Conservation (phyloP, 306 rosid genomes). For the Vigna trinervia region DNA sequence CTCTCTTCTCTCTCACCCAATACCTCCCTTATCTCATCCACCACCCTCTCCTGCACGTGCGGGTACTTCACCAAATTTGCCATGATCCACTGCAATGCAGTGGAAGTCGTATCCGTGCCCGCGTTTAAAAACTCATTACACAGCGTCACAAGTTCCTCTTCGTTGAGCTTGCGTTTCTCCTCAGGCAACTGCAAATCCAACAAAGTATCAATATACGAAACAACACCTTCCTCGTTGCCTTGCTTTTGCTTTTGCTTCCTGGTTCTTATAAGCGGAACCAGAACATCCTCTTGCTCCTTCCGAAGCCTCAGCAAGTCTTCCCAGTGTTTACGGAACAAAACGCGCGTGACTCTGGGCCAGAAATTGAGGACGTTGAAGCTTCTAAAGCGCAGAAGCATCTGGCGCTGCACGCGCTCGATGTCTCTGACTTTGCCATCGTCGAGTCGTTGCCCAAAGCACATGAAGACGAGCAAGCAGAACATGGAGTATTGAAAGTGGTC, state of each 20-base stretch:
- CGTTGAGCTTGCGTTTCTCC: constrained; percentile 44
- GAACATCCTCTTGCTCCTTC: constrained; percentile 11
- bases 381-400: neutral
- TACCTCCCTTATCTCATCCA: constrained; percentile 33
- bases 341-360: constrained; percentile 23
- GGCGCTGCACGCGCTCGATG: constrained; percentile 36
- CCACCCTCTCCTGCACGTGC: constrained; percentile 38
- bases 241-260: constrained; percentile 21
- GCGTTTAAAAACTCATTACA: constrained; percentile 50
- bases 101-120: constrained; percentile 51
- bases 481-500: constrained; percentile 47
- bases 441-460: constrained; percentile 54
- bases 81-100: constrained; percentile 57
- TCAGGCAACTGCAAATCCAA: constrained; percentile 47
- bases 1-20: neutral
- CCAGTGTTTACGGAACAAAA: constrained; percentile 36
- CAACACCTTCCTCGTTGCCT: neutral
- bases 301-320: neutral
- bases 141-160: constrained; percentile 33
- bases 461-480: constrained; percentile 51
- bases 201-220: constrained; percentile 49
- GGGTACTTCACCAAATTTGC: constrained; percentile 58
- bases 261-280: constrained; percentile 22
- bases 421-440: constrained; percentile 41
- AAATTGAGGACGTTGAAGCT: neutral